Base-by-base conservation (phyloP, 176 grass and related monocot species). In the Microstegium vimineum region DNA sequence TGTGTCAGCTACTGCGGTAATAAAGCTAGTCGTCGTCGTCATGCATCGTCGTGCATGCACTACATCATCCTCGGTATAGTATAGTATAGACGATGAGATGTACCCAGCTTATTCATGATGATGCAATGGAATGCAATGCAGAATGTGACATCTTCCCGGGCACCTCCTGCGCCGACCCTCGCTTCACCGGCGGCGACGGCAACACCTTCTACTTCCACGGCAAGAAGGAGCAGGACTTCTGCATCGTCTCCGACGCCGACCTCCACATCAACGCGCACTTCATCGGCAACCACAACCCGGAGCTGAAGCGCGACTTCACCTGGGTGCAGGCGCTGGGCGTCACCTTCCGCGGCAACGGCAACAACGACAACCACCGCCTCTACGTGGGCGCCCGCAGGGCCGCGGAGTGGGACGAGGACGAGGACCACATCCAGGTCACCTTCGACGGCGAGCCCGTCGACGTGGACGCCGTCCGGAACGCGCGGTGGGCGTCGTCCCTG, bases 111-210 rank as follows among this genome's bases (percentile, higher is more conserved):
- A n/a, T n/a, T n/a, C n/a, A n/a, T n/a, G n/a, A n/a, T n/a, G n/a
- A n/a, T n/a, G n/a, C n/a, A n/a, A n/a, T n/a, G n/a, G n/a, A n/a
- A n/a, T 35, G 4, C 65, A 22, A 14, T 23, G 0, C 4, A 59
- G 54, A 25, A n/a, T 94, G 92, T 2, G 92, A 94, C 2, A 11
- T 91, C 20, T 76, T 85, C 74, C 86, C 89, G 0, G 89, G 89
- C 71, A 86, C 69, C 0, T 78, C 90, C 4, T 94, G 92, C 36
- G 89, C 89, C 2, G 92, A 94, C 61, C 92, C 92, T 0, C 89
- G 86, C 60, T 94, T 94, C 86, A 94, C 84, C 10, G 89, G 92
- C 41, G 92, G 81, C 10, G 89, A 94, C 38, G 92, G 89, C 33
- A 94, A 94, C 67, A 87, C 74, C 13, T 42, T 62, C 56, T 90